Percentiles rank a stretch among this genome's conserved stretches.
phyloP scores from a whole-genome alignment of 352 stramenopile species.

The Globisporangium parvum region DNA sequence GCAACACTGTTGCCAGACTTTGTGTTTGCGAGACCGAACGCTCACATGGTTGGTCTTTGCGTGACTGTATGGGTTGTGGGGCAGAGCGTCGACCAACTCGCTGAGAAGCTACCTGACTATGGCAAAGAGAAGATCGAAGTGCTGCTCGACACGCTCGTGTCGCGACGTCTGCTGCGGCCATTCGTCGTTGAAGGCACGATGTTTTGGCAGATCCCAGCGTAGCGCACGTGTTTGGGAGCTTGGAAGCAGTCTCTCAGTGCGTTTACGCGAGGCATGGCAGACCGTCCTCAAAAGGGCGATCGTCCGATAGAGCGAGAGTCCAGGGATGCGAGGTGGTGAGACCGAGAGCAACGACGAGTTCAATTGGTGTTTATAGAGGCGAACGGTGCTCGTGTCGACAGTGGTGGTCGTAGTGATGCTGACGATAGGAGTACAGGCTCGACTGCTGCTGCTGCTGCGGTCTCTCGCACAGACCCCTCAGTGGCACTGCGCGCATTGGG shows the following conservation, averaged over 20 bases:
- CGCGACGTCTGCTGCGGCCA: constrained; percentile 58
- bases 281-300: too few species aligned
- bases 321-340: too few species aligned
- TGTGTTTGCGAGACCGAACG: constrained; percentile 11
- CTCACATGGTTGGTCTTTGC: constrained; percentile 2
- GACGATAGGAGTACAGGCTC: too few species aligned
- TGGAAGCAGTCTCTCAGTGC: too few species aligned
- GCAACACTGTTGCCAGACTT: not conserved
- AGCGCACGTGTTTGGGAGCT: too few species aligned
- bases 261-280: too few species aligned
- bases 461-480: too few species aligned
- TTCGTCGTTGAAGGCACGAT: constrained; percentile 83
- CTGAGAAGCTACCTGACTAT: constrained; percentile 60
- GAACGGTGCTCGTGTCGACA: not conserved
- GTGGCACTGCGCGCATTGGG: too few species aligned
- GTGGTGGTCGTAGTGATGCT: not conserved
- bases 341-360: constrained; percentile 1
- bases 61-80: not conserved
- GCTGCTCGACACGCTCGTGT: constrained; percentile 73
- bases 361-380: constrained; percentile 4
- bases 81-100: constrained; percentile 68
- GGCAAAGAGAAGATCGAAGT: constrained; percentile 71
- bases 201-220: constrained; percentile 73
- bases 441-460: too few species aligned
- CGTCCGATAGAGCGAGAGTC: too few species aligned